A percentile compares a stretch with the other conserved stretches of the same genome.
These are phyloP conservation scores for Megacollybia platyphylla DNA, from an alignment of 1,284 basidiomycete genomes.

Conservation along the genomic window DNA sequence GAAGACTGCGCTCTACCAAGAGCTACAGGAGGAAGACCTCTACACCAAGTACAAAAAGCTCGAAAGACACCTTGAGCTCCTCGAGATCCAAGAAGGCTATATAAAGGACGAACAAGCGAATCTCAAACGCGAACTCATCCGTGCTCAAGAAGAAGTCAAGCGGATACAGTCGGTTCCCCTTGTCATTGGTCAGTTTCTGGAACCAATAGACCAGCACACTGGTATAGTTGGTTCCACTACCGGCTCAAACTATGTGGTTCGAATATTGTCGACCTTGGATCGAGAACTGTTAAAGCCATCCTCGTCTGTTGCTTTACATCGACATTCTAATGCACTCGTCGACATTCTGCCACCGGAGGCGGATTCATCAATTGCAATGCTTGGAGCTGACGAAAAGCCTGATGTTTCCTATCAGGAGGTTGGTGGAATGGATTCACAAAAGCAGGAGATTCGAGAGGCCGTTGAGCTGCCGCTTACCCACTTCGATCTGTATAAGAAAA, in stretches of 20 bases:
- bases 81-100: slow-evolving; percentile 94
- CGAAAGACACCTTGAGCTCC: slow-evolving; percentile 84
- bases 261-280: slow-evolving; percentile 95
- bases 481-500: slow-evolving; percentile 98
- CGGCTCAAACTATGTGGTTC: slow-evolving; percentile 96
- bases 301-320: slow-evolving; percentile 92
- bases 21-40: slow-evolving; percentile 85
- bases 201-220: slow-evolving; percentile 96
- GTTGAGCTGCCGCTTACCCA: slow-evolving; percentile 97
- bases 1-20: slow-evolving; percentile 76
- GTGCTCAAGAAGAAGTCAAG: slow-evolving; percentile 99
- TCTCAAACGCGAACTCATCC: slow-evolving; percentile 93
- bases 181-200: slow-evolving; percentile 99
- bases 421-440: slow-evolving; percentile 96
- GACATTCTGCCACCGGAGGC: slow-evolving; percentile 98
- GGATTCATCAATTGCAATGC: slow-evolving; percentile 93
- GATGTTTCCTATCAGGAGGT: slow-evolving; percentile 87
- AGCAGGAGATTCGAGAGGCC: slow-evolving; percentile 98
- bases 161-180: slow-evolving; percentile 98
- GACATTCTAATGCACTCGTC: slow-evolving; percentile 97
- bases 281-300: slow-evolving; percentile 96
- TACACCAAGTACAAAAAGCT: slow-evolving; percentile 96
- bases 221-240: slow-evolving; percentile 98
- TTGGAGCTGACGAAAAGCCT: slow-evolving; percentile 87
- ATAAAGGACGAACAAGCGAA: slow-evolving; percentile 99